phyloP scores from a whole-genome alignment of 2,329 filamentous ascomycete species.

The Colletotrichum salicis region DNA sequence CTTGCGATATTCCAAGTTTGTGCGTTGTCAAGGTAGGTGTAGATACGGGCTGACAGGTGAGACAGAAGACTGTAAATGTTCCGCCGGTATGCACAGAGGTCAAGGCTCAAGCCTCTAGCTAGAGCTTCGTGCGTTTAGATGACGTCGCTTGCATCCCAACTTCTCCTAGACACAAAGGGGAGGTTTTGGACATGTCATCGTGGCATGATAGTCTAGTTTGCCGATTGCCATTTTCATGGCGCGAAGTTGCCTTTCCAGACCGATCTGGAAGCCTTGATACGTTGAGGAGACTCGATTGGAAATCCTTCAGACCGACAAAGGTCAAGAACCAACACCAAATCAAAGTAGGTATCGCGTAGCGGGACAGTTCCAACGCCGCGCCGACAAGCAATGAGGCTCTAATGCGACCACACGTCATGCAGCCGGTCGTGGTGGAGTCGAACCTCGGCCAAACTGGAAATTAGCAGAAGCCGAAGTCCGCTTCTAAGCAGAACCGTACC shows the following conservation, averaged over 20 bases:
- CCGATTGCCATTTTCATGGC: conserved; percentile 1
- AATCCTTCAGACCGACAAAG: conserved; percentile 2
- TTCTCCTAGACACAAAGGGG: background rate
- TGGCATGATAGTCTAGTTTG: background rate
- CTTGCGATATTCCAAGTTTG: background rate
- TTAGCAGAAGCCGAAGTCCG: conserved; percentile 33
- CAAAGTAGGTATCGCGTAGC: conserved; percentile 12
- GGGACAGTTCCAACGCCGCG: conserved; percentile 15
- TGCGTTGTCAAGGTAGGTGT: background rate
- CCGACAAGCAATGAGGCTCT: conserved; percentile 29
- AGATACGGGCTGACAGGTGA: conserved; percentile 3
- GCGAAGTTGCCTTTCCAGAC: background rate
- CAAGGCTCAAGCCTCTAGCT: background rate
- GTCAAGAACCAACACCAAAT: background rate
- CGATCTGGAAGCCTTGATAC: background rate
- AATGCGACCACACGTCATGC: conserved; percentile 24
- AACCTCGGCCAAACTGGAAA: conserved; percentile 27
- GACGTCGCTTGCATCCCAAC: conserved; percentile 8
- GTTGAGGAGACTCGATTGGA: background rate
- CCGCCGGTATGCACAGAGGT: background rate
- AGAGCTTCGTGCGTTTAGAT: conserved; percentile 6
- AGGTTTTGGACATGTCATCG: background rate
- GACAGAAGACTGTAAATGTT: conserved; percentile 1
- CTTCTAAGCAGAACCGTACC: background rate
- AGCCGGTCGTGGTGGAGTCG: conserved; percentile 18